These are phyloP conservation scores for Xylaria palmicola DNA, from an alignment of 495 filamentous ascomycete species.

Conservation along the genomic window DNA sequence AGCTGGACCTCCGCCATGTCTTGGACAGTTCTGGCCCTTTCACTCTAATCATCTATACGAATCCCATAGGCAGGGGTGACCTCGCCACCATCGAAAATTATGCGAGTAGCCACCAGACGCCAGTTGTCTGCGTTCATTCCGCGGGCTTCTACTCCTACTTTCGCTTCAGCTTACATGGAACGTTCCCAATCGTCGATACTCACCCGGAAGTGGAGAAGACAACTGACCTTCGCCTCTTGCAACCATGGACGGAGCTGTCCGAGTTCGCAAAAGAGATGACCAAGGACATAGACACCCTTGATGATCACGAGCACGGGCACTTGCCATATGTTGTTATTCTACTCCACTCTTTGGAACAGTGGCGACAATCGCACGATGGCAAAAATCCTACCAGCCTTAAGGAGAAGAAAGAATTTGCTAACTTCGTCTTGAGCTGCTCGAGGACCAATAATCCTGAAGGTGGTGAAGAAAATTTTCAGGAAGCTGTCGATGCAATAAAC, in stretches of 20 bases:
- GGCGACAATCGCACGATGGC: slow-evolving; percentile 72
- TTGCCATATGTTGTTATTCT: slow-evolving; percentile 85
- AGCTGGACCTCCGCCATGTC: slow-evolving; percentile 24
- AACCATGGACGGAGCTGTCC: slow-evolving; percentile 82
- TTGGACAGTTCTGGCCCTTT: slow-evolving; percentile 53
- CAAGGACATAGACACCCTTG: slow-evolving; percentile 63
- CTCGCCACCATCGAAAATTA: slow-evolving; percentile 59
- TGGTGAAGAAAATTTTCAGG: slow-evolving; percentile 95
- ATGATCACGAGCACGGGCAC: slow-evolving; percentile 86
- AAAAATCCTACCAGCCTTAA: slow-evolving; percentile 70
- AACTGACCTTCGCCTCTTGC: slow-evolving; percentile 80
- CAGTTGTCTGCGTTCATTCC: slow-evolving; percentile 79
- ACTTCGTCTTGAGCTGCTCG: slow-evolving; percentile 62
- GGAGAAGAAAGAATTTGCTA: slow-evolving; percentile 82
- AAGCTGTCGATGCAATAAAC: slow-evolving; percentile 82
- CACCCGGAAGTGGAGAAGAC: slow-evolving; percentile 87
- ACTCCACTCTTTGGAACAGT: slow-evolving; percentile 80
- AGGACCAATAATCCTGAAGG: slow-evolving; percentile 78
- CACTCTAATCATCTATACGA: slow-evolving; percentile 73
- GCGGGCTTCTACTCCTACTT: slow-evolving; percentile 88
- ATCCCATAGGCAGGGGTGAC: slow-evolving; percentile 61
- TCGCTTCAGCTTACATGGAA: slow-evolving; percentile 67
- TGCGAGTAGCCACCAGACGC: slow-evolving; percentile 61
- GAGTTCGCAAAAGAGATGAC: slow-evolving; percentile 63
- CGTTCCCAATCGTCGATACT: slow-evolving; percentile 94